Evolutionary conservation across 768 basidiomycete species (phyloP).

Genomic region (Rossbeevera mucosa): DNA sequence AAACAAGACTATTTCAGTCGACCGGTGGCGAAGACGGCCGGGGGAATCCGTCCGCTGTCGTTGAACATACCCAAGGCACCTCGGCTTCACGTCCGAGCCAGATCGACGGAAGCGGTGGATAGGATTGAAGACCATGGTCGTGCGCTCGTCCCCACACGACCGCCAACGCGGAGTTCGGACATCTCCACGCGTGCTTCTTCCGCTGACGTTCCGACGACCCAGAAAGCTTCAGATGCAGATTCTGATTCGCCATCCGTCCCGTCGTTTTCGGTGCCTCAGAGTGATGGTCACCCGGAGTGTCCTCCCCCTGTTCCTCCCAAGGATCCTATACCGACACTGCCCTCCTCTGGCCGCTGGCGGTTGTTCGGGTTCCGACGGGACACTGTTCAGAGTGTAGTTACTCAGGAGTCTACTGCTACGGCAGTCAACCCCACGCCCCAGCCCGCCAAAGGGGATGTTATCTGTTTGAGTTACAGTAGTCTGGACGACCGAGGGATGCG

Average conservation of each 20-base stretch:
- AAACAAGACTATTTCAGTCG: slow-evolving; percentile 25
- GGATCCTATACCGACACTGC: slow-evolving; percentile 22
- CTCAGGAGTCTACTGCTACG: slow-evolving; percentile 22
- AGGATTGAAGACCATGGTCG: neutral
- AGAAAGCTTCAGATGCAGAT: slow-evolving; percentile 4
- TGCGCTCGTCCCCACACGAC: slow-evolving; percentile 3
- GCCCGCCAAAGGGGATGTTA: slow-evolving; percentile 61
- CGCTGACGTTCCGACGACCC: slow-evolving; percentile 2
- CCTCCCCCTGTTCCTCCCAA: slow-evolving; percentile 30
- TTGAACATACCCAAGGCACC: slow-evolving; percentile 20
- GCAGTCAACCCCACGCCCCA: slow-evolving; percentile 20
- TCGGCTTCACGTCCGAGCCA: slow-evolving; percentile 12
- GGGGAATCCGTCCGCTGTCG: slow-evolving; percentile 17
- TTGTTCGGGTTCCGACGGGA: slow-evolving; percentile 48
- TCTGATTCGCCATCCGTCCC: slow-evolving; percentile 14
- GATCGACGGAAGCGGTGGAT: slow-evolving; percentile 29
- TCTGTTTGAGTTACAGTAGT: slow-evolving; percentile 68
- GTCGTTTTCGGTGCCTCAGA: slow-evolving; percentile 5
- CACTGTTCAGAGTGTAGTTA: slow-evolving; percentile 26
- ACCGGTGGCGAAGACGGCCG: slow-evolving; percentile 8
- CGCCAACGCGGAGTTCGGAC: slow-evolving; percentile 9
- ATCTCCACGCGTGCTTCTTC: slow-evolving; percentile 17
- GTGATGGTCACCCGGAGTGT: slow-evolving; percentile 17
- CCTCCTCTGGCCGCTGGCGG: slow-evolving; percentile 41
- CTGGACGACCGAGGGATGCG: slow-evolving; percentile 74